Conservation (phyloP, 2,329 filamentous ascomycete species). For the Fusarium luffae region DNA sequence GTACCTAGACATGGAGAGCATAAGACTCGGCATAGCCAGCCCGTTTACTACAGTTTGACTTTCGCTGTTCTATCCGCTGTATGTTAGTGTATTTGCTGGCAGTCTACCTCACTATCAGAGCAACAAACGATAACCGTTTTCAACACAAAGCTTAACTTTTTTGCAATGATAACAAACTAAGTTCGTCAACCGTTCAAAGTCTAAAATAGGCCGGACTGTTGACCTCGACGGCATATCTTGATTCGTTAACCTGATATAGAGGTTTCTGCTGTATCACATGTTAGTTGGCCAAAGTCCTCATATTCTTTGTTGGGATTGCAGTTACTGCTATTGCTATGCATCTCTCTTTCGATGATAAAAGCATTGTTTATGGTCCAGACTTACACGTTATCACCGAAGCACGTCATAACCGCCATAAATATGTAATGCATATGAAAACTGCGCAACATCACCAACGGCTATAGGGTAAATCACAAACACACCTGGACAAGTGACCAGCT, state of each 20-base stretch:
- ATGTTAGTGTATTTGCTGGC: not conserved
- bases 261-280: not conserved
- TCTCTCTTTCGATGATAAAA: not conserved
- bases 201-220: not conserved
- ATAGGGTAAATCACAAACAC: conserved; percentile 4
- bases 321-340: not conserved
- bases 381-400: not conserved
- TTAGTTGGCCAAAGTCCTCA: not conserved
- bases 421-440: not conserved
- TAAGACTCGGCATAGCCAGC: not conserved
- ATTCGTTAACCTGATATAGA: not conserved
- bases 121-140: not conserved
- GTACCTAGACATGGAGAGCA: not conserved
- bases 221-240: not conserved
- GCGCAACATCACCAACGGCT: not conserved
- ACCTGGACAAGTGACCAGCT: not conserved
- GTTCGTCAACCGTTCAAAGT: not conserved
- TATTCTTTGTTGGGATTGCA: not conserved
- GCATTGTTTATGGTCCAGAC: not conserved
- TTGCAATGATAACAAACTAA: not conserved
- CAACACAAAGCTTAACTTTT: not conserved
- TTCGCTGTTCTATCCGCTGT: not conserved
- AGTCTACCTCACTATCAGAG: not conserved
- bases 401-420: not conserved
- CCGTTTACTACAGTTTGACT: not conserved